Evolutionary conservation across 2,329 filamentous ascomycete species (phyloP).

Genomic region (Pyrenochaeta sp.): DNA sequence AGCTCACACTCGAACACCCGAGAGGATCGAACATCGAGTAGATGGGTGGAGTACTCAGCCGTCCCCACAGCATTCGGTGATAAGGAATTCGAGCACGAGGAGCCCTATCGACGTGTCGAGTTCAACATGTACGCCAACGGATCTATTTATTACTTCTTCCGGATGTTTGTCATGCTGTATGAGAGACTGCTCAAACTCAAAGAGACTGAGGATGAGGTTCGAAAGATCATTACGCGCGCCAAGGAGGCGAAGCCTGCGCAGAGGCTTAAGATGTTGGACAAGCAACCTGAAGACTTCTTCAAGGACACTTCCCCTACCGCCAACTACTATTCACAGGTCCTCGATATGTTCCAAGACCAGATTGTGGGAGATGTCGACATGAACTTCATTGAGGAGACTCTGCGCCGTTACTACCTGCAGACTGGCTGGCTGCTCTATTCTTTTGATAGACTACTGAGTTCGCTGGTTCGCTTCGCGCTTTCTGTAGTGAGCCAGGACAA

Average conservation of each 20-base stretch:
- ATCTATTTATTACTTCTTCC: slow-evolving; percentile 93
- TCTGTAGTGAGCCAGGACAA: slow-evolving; percentile 84
- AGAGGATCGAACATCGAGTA: slow-evolving; percentile 69
- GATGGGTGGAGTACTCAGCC: slow-evolving; percentile 68
- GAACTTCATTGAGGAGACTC: slow-evolving; percentile 83
- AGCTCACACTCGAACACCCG: slow-evolving; percentile 62
- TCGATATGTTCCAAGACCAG: slow-evolving; percentile 86
- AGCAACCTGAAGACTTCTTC: slow-evolving; percentile 78
- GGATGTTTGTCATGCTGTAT: slow-evolving; percentile 91
- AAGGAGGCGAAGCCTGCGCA: slow-evolving; percentile 80
- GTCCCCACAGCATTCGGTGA: slow-evolving; percentile 65
- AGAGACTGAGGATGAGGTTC: slow-evolving; percentile 75
- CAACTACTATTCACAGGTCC: slow-evolving; percentile 84
- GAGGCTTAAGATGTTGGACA: slow-evolving; percentile 83
- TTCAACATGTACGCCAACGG: slow-evolving; percentile 94
- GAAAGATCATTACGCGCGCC: slow-evolving; percentile 75
- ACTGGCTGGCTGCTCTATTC: slow-evolving; percentile 94
- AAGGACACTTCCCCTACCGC: slow-evolving; percentile 66
- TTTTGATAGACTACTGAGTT: slow-evolving; percentile 85
- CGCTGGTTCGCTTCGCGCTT: slow-evolving; percentile 79
- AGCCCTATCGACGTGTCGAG: slow-evolving; percentile 78
- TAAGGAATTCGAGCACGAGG: slow-evolving; percentile 74
- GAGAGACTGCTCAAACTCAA: slow-evolving; percentile 85
- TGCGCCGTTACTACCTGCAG: slow-evolving; percentile 89
- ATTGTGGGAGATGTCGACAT: slow-evolving; percentile 84